Base-by-base conservation (phyloP, 345 rosid species). In the Gossypium raimondii region DNA sequence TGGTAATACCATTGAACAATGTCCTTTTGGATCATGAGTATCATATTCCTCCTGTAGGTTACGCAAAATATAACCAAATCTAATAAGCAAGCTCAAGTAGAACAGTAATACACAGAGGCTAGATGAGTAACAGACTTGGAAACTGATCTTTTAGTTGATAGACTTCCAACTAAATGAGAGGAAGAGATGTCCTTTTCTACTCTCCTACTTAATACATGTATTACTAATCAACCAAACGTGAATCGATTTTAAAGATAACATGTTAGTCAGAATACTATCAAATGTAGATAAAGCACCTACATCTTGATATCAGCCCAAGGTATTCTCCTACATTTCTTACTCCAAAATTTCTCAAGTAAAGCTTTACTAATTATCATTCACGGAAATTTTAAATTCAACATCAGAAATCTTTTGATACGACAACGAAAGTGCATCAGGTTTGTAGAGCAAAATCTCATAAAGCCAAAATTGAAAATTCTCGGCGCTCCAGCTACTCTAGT, bases 1-100 rank as follows among this genome's bases (percentile, higher is more conserved):
- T 17, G 97, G 97, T 65, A 95, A 79, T 10, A 88, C 97, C n/a
- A 89, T 84, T 2, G 94, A 77, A 38, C 88, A 87, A 57, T 87
- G 97, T 16, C 96, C 98, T 56, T 91, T 91, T 6, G 96, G 97
- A 75, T 95, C 98, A 82, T 95, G 97, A 11, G 98, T 95, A 78
- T 95, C 99, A 48, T 93, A 95, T 78, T 95, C 96, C 84, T 89
- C 97, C 98, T 94, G 79, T 10, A 79, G 38, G 27, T 65, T 61
- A 63, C 72, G 76, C 8, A 27, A 62, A 2, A 45, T 45, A 67
- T 20, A n/a, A 66, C 52, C 52, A 13, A 47, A 67, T 22, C 8
- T 12, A 20, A 45, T 6, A 67, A 45, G 12, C 47, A 62, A 16
- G 67, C 47, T 62, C 67, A 29, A 62, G 9, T 14, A 34, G 10